phyloP scores from a whole-genome alignment of 768 basidiomycete genomes.

The Leccinum sublutescens region DNA sequence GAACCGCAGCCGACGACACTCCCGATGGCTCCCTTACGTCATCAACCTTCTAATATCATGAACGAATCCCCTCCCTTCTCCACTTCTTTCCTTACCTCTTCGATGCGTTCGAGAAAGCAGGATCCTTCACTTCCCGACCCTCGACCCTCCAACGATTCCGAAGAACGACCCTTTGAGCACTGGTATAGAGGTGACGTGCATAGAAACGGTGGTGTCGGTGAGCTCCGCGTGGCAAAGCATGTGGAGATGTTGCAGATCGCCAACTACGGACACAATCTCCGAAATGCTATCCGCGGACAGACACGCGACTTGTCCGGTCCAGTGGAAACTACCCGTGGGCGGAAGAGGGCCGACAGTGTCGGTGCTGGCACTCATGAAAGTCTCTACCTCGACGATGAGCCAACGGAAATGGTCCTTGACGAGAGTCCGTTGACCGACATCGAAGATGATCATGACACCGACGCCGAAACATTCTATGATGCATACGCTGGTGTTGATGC shows the following conservation, averaged over 20 bases:
- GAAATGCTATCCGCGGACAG: constrained; percentile 28
- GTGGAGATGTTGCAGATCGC: constrained; percentile 89
- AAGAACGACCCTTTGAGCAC: constrained; percentile 82
- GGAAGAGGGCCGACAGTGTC: constrained; percentile 68
- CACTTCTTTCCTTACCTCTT: constrained; percentile 43
- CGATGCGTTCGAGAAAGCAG: constrained; percentile 37
- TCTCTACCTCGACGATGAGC: constrained; percentile 65
- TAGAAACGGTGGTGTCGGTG: constrained; percentile 86
- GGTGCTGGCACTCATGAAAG: constrained; percentile 58
- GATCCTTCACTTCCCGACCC: constrained; percentile 35
- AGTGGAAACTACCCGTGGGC: constrained; percentile 31
- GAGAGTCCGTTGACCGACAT: constrained; percentile 75
- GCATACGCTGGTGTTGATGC: constrained; percentile 26
- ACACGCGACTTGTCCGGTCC: constrained; percentile 23
- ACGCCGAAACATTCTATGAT: constrained; percentile 42
- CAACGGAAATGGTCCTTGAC: constrained; percentile 61
- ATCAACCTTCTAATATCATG: constrained; percentile 48
- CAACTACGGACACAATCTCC: constrained; percentile 70
- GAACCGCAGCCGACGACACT: constrained; percentile 32
- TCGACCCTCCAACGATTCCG: constrained; percentile 69
- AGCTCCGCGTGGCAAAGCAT: constrained; percentile 68
- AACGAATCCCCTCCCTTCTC: constrained; percentile 66
- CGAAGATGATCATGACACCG: constrained; percentile 49
- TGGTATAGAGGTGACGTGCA: constrained; percentile 89
- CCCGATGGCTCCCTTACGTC: constrained; percentile 35